Percentiles rank a stretch among this genome's conserved stretches.
These are phyloP conservation scores for Neurospora pannonica DNA, from an alignment of 495 filamentous ascomycete genomes.

Conservation along the genomic window DNA sequence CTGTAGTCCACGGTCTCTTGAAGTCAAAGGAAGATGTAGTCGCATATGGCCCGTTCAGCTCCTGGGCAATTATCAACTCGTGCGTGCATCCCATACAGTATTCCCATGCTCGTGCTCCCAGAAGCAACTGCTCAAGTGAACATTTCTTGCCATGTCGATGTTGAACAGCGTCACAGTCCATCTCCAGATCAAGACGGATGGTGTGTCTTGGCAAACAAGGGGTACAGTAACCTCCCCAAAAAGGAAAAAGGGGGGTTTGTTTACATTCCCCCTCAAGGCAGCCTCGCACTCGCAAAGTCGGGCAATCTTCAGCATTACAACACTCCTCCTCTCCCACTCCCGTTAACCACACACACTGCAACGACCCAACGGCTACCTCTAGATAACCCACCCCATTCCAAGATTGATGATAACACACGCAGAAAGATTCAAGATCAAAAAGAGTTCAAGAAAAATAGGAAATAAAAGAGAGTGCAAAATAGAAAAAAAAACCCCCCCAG, in stretches of 20 bases:
- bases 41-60: too few relatives aligned
- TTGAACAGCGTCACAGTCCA: neutral
- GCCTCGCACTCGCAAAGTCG: neutral
- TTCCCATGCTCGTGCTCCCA: neutral
- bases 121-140: neutral
- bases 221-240: neutral
- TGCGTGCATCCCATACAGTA: neutral
- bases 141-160: neutral
- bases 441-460: too few relatives aligned
- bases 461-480: too few relatives aligned
- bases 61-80: neutral
- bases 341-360: too few relatives aligned
- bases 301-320: neutral
- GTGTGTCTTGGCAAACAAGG: neutral
- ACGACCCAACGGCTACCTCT: too few relatives aligned
- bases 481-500: neutral
- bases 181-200: neutral
- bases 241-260: neutral
- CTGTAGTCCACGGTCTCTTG: too few relatives aligned
- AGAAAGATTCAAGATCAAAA: too few relatives aligned
- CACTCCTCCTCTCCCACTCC: too few relatives aligned
- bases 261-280: neutral
- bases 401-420: too few relatives aligned
- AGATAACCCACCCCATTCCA: too few relatives aligned
- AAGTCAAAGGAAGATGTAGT: too few relatives aligned